These are phyloP conservation scores for Harringtonia lauricola DNA, from an alignment of 2,329 filamentous ascomycete genomes.

Conservation along the genomic window DNA sequence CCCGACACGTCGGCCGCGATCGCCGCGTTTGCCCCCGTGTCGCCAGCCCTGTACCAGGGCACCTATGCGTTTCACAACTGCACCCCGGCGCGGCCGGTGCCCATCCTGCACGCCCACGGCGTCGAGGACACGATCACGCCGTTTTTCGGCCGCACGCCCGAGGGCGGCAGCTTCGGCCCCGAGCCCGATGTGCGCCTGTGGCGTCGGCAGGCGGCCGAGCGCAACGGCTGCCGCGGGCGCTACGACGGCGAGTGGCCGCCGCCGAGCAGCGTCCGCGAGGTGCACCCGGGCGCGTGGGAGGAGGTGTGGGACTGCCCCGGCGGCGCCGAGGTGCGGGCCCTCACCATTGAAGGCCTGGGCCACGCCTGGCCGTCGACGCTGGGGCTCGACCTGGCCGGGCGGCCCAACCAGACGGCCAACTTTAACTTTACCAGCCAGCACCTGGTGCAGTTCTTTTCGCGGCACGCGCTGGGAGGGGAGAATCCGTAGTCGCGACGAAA, in stretches of 20 bases:
- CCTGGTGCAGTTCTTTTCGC: conserved; percentile 8
- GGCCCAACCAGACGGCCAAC: conserved; percentile 7
- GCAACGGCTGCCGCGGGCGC: conserved; percentile 4
- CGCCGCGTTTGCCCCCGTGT: conserved; percentile 7
- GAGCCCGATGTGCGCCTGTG: conserved; percentile 8
- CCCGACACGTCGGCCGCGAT: conserved; percentile 7
- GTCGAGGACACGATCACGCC: conserved; percentile 7
- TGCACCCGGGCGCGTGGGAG: conserved; percentile 6
- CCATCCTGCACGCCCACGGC: conserved; percentile 7
- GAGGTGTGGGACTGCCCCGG: conserved; percentile 7
- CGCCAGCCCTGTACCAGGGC: conserved; percentile 8
- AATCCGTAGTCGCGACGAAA: too few relatives aligned
- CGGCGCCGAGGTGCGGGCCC: conserved; percentile 3
- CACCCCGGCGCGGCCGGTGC: conserved; percentile 2
- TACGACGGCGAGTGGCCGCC: conserved; percentile 3
- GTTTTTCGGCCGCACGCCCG: conserved; percentile 5
- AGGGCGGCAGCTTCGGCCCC: conserved; percentile 5
- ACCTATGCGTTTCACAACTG: conserved; percentile 7
- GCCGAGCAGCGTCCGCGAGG: conserved; percentile 1
- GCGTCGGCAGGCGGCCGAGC: conserved; percentile 7
- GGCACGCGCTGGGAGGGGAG: conserved; percentile 1
- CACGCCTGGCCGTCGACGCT: conserved; percentile 7
- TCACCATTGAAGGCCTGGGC: conserved; percentile 5
- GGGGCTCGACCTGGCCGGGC: conserved; percentile 5
- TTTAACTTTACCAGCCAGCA: conserved; percentile 9